Conservation (phyloP, 192 early-diverging fungal genomes). For the Entophlyctis luteolus region DNA sequence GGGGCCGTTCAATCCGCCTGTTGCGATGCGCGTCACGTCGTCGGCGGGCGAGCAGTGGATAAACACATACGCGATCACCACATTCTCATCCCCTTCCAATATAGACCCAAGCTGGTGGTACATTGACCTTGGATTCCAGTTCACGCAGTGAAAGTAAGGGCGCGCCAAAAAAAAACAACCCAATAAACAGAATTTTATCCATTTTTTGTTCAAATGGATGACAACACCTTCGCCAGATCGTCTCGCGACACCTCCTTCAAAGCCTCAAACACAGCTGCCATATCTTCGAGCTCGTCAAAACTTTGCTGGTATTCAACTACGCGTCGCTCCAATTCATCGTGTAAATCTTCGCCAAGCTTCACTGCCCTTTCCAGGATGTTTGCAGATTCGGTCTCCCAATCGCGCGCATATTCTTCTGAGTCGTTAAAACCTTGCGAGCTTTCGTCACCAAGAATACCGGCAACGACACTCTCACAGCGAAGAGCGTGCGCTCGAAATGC, state of each 20-base stretch:
- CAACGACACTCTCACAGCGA: not conserved
- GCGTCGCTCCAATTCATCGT: not conserved
- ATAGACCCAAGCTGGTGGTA: not conserved
- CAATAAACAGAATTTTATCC: no score
- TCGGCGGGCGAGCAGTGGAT: not conserved
- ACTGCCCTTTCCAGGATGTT: not conserved
- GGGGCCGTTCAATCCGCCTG: not conserved
- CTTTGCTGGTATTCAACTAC: not conserved
- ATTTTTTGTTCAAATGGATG: no score
- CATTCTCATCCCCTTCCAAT: not conserved
- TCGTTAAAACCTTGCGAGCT: not conserved
- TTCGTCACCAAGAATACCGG: not conserved
- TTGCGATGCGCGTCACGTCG: not conserved
- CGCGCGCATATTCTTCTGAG: not conserved
- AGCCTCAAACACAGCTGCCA: not conserved
- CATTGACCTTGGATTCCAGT: not conserved
- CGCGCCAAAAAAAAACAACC: no score
- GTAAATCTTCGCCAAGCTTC: not conserved
- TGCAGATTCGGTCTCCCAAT: not conserved
- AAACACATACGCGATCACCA: not conserved
- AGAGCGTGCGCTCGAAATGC: not conserved
- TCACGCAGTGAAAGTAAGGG: no score
- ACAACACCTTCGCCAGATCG: conserved; percentile 1
- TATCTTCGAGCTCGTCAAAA: not conserved
- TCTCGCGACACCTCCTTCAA: not conserved